phyloP scores from a whole-genome alignment of 768 basidiomycete species.

The Pluteus cervinus region DNA sequence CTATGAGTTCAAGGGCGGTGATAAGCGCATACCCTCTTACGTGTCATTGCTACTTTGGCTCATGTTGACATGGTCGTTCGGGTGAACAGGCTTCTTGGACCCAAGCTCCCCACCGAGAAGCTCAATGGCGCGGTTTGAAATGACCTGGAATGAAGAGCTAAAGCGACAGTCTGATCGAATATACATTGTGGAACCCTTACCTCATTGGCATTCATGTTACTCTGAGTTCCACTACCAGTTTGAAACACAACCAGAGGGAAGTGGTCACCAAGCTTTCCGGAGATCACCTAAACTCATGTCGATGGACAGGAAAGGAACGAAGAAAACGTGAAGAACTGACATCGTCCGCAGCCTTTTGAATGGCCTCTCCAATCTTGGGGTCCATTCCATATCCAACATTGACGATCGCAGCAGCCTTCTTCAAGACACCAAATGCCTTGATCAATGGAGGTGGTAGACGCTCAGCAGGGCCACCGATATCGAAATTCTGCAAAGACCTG shows the following conservation, averaged over 20 bases:
- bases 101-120: slow-evolving; percentile 92
- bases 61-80: slow-evolving; percentile 99
- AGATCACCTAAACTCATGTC: slow-evolving; percentile 70
- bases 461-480: slow-evolving; percentile 94
- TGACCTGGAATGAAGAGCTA: slow-evolving; percentile 51
- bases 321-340: slow-evolving; percentile 31
- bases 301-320: slow-evolving; percentile 1
- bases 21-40: slow-evolving; percentile 38
- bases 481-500: slow-evolving; percentile 94
- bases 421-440: slow-evolving; percentile 95
- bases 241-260: slow-evolving; percentile 99
- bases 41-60: slow-evolving; percentile 99
- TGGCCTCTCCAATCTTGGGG: slow-evolving; percentile 79
- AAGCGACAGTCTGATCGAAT: background rate
- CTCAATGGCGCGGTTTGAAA: slow-evolving; percentile 98
- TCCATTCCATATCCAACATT: slow-evolving; percentile 91
- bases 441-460: slow-evolving; percentile 93
- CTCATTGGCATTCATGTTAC: slow-evolving; percentile 99
- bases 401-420: slow-evolving; percentile 92
- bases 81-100: slow-evolving; percentile 95
- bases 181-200: slow-evolving; percentile 25
- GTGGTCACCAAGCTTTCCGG: slow-evolving; percentile 88
- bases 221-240: slow-evolving; percentile 97
- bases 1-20: background rate
- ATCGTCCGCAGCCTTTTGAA: slow-evolving; percentile 92